A percentile compares a stretch with the other conserved stretches of the same genome.
These are phyloP conservation scores for Saccharomyces hybrid DNA, from an alignment of 1,139 yeast species.

Conservation along the genomic window DNA sequence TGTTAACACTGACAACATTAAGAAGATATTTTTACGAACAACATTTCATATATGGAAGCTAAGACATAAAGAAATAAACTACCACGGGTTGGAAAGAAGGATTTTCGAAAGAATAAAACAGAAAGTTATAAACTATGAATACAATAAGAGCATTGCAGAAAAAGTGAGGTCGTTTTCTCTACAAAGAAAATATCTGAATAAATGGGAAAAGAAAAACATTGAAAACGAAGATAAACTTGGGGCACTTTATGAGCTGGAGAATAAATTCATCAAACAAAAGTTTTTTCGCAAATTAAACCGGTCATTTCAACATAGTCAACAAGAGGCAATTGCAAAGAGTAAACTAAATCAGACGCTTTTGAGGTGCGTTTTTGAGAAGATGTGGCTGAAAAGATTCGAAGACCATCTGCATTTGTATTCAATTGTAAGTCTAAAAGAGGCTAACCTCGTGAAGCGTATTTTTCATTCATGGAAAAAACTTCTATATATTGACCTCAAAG, in stretches of 20 bases:
- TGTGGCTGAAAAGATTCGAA: background rate
- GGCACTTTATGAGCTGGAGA: background rate
- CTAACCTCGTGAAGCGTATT: background rate
- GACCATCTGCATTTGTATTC: background rate
- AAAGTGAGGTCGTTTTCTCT: background rate
- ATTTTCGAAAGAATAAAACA: background rate
- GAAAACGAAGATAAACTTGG: background rate
- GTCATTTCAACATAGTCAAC: background rate
- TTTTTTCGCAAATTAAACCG: background rate
- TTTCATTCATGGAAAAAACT: background rate
- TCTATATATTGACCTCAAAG: background rate
- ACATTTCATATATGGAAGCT: constrained; percentile 1
- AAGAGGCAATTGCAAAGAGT: background rate
- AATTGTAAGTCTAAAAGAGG: background rate
- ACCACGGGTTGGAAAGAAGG: background rate
- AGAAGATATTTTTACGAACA: background rate
- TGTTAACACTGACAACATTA: background rate
- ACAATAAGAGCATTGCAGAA: background rate
- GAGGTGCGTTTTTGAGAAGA: background rate
- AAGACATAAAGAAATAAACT: background rate
- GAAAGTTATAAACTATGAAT: background rate
- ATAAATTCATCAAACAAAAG: background rate
- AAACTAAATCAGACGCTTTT: background rate
- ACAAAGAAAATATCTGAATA: background rate
- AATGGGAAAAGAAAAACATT: background rate